Evolutionary conservation across 1,284 basidiomycete genomes (phyloP), one percentile per base, ranked within the genome.

Genomic region (Golubevia pallescens): DNA sequence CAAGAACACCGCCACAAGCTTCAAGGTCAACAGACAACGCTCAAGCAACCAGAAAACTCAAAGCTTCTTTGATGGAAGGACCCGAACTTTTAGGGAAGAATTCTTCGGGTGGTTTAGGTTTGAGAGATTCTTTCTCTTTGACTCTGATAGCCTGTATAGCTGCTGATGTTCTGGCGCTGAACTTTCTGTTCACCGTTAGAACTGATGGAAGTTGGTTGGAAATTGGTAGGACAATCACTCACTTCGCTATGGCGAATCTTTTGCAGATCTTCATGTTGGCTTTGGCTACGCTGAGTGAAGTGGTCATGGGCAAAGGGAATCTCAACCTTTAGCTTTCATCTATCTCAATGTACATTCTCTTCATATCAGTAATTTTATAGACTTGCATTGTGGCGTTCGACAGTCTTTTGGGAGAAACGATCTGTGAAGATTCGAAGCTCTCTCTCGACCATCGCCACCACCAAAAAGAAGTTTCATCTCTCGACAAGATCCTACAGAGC

Each of bases 201-300:
- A 93, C 94, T 80, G 91, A 90, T 32, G 92, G 92, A 88, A 93
- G 92, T 4, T 95, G 93, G 94, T 87, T 95, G 62, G 93, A 95
- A 80, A 95, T 94, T 65, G 93, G 93, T 3, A 92, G 93, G 84
- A 92, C 91, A 0, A 94, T 95, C 78, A 93, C 90, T 63, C 93
- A 94, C 86, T 95, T 94, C 86, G 92, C 92, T 75, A 93, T 94
- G 74, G 90, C 92, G 0, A 94, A 93, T 1, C 86, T 94, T 56
- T 86, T 95, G 60, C 88, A 93, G 60, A 88, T 93, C 24, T 94
- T 92, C 89, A 92, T 81, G 74, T 72, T 81, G 7, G 67, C 67
- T 1, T 57, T 78, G 28, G 72, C 77, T 1, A 66, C 71, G 3
- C 56, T 70, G 0, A 75, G 66, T 28, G 24, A 56, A 32, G 54